Base-by-base conservation (phyloP, 176 grass and related monocot genomes). In the Ensete glaucum region DNA sequence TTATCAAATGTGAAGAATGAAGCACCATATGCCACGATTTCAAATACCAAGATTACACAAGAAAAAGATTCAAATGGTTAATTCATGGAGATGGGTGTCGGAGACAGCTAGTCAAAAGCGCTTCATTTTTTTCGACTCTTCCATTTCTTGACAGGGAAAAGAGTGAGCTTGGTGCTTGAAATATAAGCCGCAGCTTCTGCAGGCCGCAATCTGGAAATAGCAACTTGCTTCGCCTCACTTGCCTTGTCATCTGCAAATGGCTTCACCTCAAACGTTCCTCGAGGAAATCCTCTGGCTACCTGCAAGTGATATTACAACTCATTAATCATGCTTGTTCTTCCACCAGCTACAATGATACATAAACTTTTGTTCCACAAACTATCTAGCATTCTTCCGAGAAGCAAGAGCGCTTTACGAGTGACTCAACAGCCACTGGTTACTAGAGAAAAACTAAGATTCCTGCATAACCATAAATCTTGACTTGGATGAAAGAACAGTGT, bases 71-170 rank as follows among this genome's bases (percentile, higher is more conserved):
- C 29, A 34, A 34, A 34, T 34, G 29, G 4, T 34, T 34, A 3
- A 34, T 34, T 34, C 54, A 17, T 2, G 54, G 12, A 65, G 62
- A 24, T 64, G 22, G 10, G 0, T 14, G 67, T n/a, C 6, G 2
- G 43, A 69, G 19, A 10, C 17, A 20, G 19, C 1, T 70, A 9
- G 3, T n/a, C 12, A n/a, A 15, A 69, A 49, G 27, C 15, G 14
- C 64, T 52, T 84, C 81, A 86, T 76, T 87, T 96, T 51, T 76
- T 81, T 65, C 58, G 80, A 52, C 85, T 89, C 89, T 87, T 96
- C 87, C 84, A 89, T 81, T 96, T 96, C 82, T 92, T 89, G 53
- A 86, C 85, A 76, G 83, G 87, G 80, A 96, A 92, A 48, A 95
- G 77, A 54, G 83, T 88, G 22, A 95, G 73, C 62, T 87, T 90